These are phyloP conservation scores for Posidonia oceanica DNA, from an alignment of 116 monocot species.

Conservation along the genomic window DNA sequence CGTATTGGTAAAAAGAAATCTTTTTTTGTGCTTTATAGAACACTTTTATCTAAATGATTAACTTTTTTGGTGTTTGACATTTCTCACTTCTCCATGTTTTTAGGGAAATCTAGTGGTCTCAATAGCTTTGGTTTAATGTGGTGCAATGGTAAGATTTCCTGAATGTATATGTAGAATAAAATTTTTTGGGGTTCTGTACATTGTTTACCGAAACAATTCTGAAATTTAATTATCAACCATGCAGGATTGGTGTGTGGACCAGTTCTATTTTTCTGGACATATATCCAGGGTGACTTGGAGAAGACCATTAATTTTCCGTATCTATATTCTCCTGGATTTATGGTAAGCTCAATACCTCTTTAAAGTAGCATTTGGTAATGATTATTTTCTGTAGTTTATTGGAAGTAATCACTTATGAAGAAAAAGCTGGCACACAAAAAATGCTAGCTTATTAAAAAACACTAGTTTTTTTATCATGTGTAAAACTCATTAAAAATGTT, in stretches of 20 bases:
- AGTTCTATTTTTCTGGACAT: slow-evolving; percentile 75
- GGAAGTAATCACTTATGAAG: too few species aligned
- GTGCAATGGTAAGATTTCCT: slow-evolving; percentile 77
- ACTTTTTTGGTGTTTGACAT: not conserved
- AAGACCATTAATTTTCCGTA: slow-evolving; percentile 60
- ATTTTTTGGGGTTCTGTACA: not conserved
- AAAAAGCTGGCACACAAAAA: not conserved
- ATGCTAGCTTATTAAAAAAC: too few species aligned
- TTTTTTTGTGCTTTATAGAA: slow-evolving; percentile 14
- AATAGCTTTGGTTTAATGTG: slow-evolving; percentile 99
- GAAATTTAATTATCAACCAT: not conserved
- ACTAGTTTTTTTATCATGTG: too few species aligned
- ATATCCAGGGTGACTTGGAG: slow-evolving; percentile 62
- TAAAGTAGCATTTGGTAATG: not conserved
- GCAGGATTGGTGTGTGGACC: slow-evolving; percentile 91
- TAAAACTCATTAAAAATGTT: too few species aligned
- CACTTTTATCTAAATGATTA: not conserved
- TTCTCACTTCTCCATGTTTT: not conserved
- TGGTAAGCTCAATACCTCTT: slow-evolving; percentile 31
- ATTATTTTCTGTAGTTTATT: not conserved
- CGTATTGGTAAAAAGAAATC: slow-evolving; percentile 53
- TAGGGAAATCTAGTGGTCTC: slow-evolving; percentile 95
- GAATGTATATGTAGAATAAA: not conserved
- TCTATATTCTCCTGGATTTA: slow-evolving; percentile 72
- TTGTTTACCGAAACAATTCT: not conserved